These are phyloP conservation scores for Laburnicola sp. DNA, from an alignment of 2,329 filamentous ascomycete genomes.

Conservation along the genomic window DNA sequence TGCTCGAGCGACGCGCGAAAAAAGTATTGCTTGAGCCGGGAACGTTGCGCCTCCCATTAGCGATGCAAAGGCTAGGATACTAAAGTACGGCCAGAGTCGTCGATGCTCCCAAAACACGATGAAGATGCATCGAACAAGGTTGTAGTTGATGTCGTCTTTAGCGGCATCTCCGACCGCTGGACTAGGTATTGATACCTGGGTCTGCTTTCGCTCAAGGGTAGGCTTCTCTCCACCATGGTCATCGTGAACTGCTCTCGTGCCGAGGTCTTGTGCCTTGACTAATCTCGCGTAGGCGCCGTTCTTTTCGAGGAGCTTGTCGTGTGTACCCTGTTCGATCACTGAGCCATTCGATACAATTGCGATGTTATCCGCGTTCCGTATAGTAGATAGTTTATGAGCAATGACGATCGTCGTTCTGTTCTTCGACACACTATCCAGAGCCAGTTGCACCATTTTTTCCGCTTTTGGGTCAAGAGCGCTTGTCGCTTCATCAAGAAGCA, in stretches of 20 bases:
- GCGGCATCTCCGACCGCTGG: slow-evolving; percentile 24
- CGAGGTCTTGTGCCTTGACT: slow-evolving; percentile 55
- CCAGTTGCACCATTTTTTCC: slow-evolving; percentile 90
- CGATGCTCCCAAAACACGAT: slow-evolving; percentile 37
- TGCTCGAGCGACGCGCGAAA: slow-evolving; percentile 53
- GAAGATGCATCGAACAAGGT: slow-evolving; percentile 29
- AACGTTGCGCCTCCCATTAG: slow-evolving; percentile 48
- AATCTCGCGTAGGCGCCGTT: slow-evolving; percentile 81
- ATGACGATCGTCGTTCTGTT: slow-evolving; percentile 95
- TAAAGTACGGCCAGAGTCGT: slow-evolving; percentile 44
- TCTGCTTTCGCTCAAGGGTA: slow-evolving; percentile 33
- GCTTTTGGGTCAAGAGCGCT: slow-evolving; percentile 90
- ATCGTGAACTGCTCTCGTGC: slow-evolving; percentile 21
- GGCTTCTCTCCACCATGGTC: slow-evolving; percentile 20
- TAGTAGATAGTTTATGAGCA: slow-evolving; percentile 91
- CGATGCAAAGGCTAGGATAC: slow-evolving; percentile 33
- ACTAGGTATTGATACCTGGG: slow-evolving; percentile 28
- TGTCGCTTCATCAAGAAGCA: slow-evolving; percentile 91
- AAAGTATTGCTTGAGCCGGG: slow-evolving; percentile 55
- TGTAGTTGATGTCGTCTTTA: slow-evolving; percentile 36
- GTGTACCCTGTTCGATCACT: slow-evolving; percentile 89
- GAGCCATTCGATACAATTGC: slow-evolving; percentile 81
- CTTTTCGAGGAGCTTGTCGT: slow-evolving; percentile 73
- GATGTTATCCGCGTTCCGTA: slow-evolving; percentile 91
- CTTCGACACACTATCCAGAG: slow-evolving; percentile 79